Base-by-base conservation (phyloP, 2,329 filamentous ascomycete genomes). In the Juglanconis oblonga region DNA sequence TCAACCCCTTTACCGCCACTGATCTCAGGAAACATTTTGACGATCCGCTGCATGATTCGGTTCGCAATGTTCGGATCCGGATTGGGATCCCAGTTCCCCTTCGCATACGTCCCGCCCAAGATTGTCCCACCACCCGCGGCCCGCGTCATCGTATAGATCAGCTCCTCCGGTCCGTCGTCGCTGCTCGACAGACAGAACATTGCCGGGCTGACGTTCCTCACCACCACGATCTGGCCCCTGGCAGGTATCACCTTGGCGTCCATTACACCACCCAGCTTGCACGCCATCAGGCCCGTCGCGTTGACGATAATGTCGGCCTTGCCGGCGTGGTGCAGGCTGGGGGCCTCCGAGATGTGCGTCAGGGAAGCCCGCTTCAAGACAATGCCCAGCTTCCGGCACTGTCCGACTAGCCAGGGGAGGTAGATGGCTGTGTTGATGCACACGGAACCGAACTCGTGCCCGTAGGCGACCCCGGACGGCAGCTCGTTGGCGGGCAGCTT, bases 391-490 rank as follows among this genome's bases (percentile, higher is more conserved):
- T 85, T 86, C 33, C 90, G 80, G 72, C 91, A 96, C 75, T 95
- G 88, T 0, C 90, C 89, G 0, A 90, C 79, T 0, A 98, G 86
- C 86, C 90, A 97, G 4, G 91, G 86, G 2, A 97, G 85, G 75
- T 97, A 98, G 60, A 97, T 76, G 47, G 90, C 86, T 0, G 91
- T 91, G 76, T 98, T 97, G 72, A 97, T 94, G 76, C 93, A 97
- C 45, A 97, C 87, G 1, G 90, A 94, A 7, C 85, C 91, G 73
- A 95, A 97, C 58, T 82, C 79, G 54, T 85, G 90, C 31, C 87
- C 92, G 10, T 88, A 89, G 62, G 92, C 87, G 56, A 88, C 83
- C 17, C 84, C 90, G 0, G 77, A 67, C 0, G 85, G 83, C 1
- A 96, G 76, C 66, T 89, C 80, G 9, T 77, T 73, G 38, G 80